phyloP scores from a whole-genome alignment of 306 rosid genomes.

The Quercus cerris region DNA sequence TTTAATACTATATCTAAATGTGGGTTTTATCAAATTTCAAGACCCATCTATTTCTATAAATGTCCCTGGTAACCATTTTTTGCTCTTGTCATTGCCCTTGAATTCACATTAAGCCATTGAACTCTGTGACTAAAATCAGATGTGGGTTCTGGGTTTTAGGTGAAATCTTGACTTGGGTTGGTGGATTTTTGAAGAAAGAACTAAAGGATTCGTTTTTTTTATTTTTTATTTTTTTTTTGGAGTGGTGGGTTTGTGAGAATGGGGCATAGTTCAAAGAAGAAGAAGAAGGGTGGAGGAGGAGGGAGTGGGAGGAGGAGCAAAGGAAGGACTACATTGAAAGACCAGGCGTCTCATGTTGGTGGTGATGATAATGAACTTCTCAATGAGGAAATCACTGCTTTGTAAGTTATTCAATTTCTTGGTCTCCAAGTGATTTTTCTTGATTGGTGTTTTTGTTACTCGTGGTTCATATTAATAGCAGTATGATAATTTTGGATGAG shows the following conservation, averaged over 20 bases:
- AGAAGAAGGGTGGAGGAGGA: constrained; percentile 60
- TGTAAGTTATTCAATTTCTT: constrained; percentile 40
- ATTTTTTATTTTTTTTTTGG: not conserved
- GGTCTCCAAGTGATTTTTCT: not conserved
- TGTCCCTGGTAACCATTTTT: not conserved
- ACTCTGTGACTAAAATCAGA: not conserved
- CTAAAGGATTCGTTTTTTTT: not conserved
- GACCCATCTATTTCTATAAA: not conserved
- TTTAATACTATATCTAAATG: not conserved
- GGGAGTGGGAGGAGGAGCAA: constrained; percentile 60
- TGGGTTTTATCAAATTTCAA: not conserved
- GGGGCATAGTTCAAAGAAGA: constrained; percentile 83
- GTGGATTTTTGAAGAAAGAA: constrained; percentile 7
- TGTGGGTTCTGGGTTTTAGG: not conserved
- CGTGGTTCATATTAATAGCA: not conserved
- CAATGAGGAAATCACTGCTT: constrained; percentile 85
- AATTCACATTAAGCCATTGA: not conserved
- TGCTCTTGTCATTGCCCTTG: not conserved
- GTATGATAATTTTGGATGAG: not conserved
- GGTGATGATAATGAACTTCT: constrained; percentile 57
- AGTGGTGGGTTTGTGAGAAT: constrained; percentile 17
- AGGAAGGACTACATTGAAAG: constrained; percentile 66
- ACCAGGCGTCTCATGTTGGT: constrained; percentile 36
- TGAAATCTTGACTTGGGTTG: not conserved
- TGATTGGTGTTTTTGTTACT: constrained; percentile 7